Evolutionary conservation across 441 rosid species (phyloP), one percentile per base, ranked within the genome.

Genomic region (Theobroma grandiflorum): DNA sequence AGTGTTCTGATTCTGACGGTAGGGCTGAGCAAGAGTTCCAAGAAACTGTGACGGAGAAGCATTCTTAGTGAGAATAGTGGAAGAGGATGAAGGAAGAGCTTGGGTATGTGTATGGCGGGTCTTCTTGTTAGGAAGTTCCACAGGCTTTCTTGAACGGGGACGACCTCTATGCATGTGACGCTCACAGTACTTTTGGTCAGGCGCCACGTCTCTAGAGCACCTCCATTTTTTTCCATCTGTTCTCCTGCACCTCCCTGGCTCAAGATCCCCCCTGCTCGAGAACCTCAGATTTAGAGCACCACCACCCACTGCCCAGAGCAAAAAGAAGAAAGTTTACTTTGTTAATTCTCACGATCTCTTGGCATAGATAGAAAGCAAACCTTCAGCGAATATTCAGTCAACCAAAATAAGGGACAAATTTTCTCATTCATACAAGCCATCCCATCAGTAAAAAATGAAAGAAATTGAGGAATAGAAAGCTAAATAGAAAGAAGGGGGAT

Each of bases 81-180:
- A 61, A 31, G 55, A 53, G 49, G 78, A 58, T 22, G 70, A 47
- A 26, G 81, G 57, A 68, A 42, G 43, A 53, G 40, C 26, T 66
- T 16, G 49, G 61, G 42, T 31, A 8, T 43, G 72, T 53, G 45
- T 47, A 22, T 71, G 85, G 72, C 78, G 86, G 59, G 76, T 83
- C 84, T 73, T 89, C 76, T 82, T 90, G 1, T 67, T 80, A 52
- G 78, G 52, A 66, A 78, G 90, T 92, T 92, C 96, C 96, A 91
- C 96, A 89, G 81, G 92, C 90, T 89, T 91, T 91, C 92, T 91
- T 91, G 94, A 91, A 91, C 94, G 94, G 78, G 92, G 91, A 63
- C 94, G 93, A 38, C 93, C 90, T 88, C 90, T 84, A 74, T 91
- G 90, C 70, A 89, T 78, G 80, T 91, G 94, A 57, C 86, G 88